Conservation (phyloP, 163 green algal species). For the Trebouxiophyceae sp. region DNA sequence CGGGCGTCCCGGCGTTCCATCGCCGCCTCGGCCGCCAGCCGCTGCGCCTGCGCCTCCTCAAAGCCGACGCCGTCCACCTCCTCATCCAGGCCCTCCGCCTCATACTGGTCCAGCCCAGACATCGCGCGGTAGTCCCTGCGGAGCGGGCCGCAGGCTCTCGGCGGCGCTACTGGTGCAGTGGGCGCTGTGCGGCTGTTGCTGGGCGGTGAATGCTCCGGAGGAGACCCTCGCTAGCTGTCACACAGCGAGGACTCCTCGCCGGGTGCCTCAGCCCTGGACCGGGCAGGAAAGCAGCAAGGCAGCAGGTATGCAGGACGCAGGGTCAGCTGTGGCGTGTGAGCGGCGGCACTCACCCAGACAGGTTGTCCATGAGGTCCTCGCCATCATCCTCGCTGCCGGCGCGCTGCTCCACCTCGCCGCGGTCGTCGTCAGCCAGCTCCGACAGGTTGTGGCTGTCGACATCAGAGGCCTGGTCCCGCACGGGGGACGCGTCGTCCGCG, state of each 20-base stretch:
- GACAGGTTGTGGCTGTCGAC: background rate
- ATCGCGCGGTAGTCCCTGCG: slow-evolving; percentile 87
- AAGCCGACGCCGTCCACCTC: slow-evolving; percentile 47
- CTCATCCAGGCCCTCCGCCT: slow-evolving; percentile 66
- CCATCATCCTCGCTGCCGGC: slow-evolving; percentile 13
- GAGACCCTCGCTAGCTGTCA: too few relatives aligned
- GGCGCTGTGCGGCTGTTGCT: too few relatives aligned
- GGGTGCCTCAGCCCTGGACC: too few relatives aligned
- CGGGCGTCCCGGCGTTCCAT: slow-evolving; percentile 52
- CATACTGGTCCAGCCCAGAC: slow-evolving; percentile 78
- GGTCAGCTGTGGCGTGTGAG: background rate
- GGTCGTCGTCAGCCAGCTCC: background rate
- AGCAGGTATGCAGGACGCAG: background rate
- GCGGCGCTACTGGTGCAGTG: too few relatives aligned
- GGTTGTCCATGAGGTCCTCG: slow-evolving; percentile 14
- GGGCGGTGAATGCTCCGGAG: too few relatives aligned
- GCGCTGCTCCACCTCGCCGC: background rate
- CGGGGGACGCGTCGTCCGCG: background rate
- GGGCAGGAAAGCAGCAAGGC: background rate
- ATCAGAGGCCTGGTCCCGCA: background rate
- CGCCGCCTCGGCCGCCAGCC: slow-evolving; percentile 58
- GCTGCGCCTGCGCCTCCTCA: slow-evolving; percentile 41
- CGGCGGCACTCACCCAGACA: slow-evolving; percentile 1
- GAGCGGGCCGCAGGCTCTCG: background rate
- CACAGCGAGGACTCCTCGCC: too few relatives aligned